A percentile compares a stretch with the other conserved stretches of the same genome.
phyloP scores from a whole-genome alignment of 208 protist species.

The Crithidia brevicula region DNA sequence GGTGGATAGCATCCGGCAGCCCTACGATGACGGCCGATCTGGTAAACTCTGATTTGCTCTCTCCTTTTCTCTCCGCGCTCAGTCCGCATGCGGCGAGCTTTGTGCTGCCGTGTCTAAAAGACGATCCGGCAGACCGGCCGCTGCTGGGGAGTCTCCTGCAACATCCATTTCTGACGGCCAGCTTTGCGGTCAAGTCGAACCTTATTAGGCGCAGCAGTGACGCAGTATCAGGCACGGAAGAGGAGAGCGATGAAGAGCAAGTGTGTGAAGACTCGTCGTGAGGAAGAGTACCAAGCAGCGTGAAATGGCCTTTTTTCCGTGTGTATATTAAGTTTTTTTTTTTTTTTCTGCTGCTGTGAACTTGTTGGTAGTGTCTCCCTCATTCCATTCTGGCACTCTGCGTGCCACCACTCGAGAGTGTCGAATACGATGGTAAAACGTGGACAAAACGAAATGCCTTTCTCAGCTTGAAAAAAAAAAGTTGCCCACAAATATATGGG shows the following conservation, averaged over 20 bases:
- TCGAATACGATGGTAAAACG: too few relatives aligned
- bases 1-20: background rate
- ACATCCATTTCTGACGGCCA: slow-evolving; percentile 57
- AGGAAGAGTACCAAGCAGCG: background rate
- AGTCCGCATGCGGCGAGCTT: slow-evolving; percentile 50
- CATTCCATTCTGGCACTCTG: background rate
- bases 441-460: too few relatives aligned
- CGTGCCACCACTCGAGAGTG: too few relatives aligned
- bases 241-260: too few relatives aligned
- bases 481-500: too few relatives aligned
- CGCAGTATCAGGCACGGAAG: background rate
- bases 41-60: slow-evolving; percentile 68
- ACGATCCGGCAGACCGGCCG: slow-evolving; percentile 48
- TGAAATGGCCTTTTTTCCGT: background rate
- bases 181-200: background rate
- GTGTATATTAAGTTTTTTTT: background rate
- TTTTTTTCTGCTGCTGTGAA: slow-evolving; percentile 1
- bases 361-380: background rate
- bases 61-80: slow-evolving; percentile 47
- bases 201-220: background rate
- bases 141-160: slow-evolving; percentile 52
- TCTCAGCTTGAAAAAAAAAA: too few relatives aligned
- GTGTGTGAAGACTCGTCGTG: too few relatives aligned
- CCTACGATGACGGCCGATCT: slow-evolving; percentile 62
- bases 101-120: slow-evolving; percentile 72